Evolutionary conservation across 805 yeast species (phyloP).

Genomic region (Candida manassasensis): DNA sequence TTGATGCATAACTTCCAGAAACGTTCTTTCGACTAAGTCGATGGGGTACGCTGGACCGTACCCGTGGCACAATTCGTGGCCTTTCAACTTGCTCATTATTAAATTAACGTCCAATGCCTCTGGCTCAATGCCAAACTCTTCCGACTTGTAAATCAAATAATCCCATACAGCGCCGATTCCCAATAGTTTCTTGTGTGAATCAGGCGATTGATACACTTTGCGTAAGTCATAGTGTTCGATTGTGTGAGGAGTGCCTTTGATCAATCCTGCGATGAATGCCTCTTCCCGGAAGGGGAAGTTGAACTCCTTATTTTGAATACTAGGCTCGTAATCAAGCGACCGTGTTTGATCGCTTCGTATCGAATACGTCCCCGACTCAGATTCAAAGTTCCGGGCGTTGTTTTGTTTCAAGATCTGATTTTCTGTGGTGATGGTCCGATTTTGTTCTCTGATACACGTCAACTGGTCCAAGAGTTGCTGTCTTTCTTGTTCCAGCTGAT

Average conservation of each 20-base stretch:
- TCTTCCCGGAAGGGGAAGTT: constrained; percentile 31
- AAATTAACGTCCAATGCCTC: constrained; percentile 49
- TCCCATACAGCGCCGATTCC: constrained; percentile 85
- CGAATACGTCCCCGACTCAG: not conserved
- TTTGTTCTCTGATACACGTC: constrained; percentile 49
- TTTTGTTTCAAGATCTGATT: constrained; percentile 47
- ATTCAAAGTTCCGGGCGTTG: constrained; percentile 9
- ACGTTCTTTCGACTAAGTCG: constrained; percentile 36
- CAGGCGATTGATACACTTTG: constrained; percentile 32
- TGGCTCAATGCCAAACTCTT: constrained; percentile 41
- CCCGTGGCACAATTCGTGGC: constrained; percentile 74
- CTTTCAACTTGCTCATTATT: constrained; percentile 57
- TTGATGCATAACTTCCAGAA: constrained; percentile 21
- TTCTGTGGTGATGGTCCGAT: constrained; percentile 55
- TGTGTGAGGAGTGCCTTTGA: constrained; percentile 21
- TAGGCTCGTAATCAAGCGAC: not conserved
- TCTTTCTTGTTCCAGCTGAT: constrained; percentile 53
- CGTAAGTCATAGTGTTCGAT: constrained; percentile 18
- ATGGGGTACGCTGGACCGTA: constrained; percentile 66
- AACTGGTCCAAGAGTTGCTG: constrained; percentile 43
- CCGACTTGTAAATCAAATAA: constrained; percentile 48
- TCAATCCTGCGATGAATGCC: constrained; percentile 29
- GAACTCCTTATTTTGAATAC: constrained; percentile 13
- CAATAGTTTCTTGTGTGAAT: constrained; percentile 45
- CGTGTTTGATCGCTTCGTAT: not conserved